phyloP scores from a whole-genome alignment of 345 rosid genomes.

The Dovyalis caffra region DNA sequence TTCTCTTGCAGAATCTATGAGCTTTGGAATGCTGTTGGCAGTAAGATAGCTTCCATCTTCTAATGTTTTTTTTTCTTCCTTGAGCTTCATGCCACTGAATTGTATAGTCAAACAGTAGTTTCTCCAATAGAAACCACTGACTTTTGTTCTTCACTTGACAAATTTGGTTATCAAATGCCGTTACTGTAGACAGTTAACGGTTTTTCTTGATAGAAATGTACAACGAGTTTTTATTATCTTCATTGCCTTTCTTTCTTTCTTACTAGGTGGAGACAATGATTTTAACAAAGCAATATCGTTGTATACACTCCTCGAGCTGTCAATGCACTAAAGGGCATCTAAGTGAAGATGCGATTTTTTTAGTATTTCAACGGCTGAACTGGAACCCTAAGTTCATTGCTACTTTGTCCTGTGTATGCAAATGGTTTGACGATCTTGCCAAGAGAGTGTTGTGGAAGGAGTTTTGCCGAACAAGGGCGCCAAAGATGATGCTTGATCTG shows the following conservation, averaged over 20 bases:
- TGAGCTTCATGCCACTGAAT: background rate
- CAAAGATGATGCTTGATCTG: constrained; percentile 88
- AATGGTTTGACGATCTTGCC: constrained; percentile 97
- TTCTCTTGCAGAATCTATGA: background rate
- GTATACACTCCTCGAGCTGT: constrained; percentile 91
- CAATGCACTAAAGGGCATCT: constrained; percentile 92
- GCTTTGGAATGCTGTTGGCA: background rate
- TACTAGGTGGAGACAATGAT: constrained; percentile 39
- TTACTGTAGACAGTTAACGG: background rate
- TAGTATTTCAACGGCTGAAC: constrained; percentile 78
- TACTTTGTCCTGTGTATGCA: constrained; percentile 70
- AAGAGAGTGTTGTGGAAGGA: constrained; percentile 97
- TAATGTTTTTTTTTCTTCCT: background rate
- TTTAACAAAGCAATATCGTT: constrained; percentile 83
- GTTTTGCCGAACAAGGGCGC: constrained; percentile 86
- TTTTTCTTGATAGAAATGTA: constrained; percentile 1
- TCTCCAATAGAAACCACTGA: background rate
- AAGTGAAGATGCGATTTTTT: constrained; percentile 76
- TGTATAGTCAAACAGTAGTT: background rate
- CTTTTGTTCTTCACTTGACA: background rate
- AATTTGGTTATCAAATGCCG: background rate
- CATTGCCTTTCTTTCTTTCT: constrained; percentile 2
- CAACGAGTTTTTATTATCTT: constrained; percentile 4
- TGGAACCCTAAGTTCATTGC: constrained; percentile 96
- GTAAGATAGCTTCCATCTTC: too few species aligned